Conservation (phyloP, 2,329 filamentous ascomycete genomes). For the Colletotrichum eremochloae region DNA sequence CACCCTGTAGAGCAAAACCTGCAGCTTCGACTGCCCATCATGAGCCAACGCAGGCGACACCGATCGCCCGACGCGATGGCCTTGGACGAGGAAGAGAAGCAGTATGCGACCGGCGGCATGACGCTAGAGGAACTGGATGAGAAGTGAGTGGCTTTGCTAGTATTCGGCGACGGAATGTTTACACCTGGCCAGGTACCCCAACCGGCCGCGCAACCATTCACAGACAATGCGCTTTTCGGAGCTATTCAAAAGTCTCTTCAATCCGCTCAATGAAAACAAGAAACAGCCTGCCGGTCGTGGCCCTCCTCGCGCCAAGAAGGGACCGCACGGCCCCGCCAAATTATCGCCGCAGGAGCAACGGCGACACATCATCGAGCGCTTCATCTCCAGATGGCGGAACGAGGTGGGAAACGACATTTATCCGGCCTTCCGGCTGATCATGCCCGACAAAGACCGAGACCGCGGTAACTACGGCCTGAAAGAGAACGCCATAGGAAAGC, state of each 20-base stretch:
- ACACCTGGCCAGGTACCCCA: slow-evolving; percentile 76
- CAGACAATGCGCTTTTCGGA: slow-evolving; percentile 87
- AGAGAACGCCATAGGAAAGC: slow-evolving; percentile 88
- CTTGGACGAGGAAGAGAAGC: slow-evolving; percentile 63
- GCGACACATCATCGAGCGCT: slow-evolving; percentile 84
- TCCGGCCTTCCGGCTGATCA: slow-evolving; percentile 89
- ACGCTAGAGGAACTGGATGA: slow-evolving; percentile 59
- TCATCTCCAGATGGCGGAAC: slow-evolving; percentile 87
- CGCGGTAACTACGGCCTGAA: slow-evolving; percentile 94
- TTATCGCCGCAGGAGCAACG: slow-evolving; percentile 82
- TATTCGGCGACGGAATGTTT: neutral
- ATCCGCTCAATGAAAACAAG: slow-evolving; percentile 82
- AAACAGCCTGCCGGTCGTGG: slow-evolving; percentile 75
- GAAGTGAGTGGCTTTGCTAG: slow-evolving; percentile 51
- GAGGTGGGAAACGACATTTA: slow-evolving; percentile 95
- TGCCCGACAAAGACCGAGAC: slow-evolving; percentile 93
- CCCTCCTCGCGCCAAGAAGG: slow-evolving; percentile 68
- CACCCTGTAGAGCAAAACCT: neutral
- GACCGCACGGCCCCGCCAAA: slow-evolving; percentile 69
- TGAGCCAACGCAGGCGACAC: slow-evolving; percentile 50
- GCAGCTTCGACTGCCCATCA: slow-evolving; percentile 41
- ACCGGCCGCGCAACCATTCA: slow-evolving; percentile 84
- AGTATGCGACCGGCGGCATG: slow-evolving; percentile 60
- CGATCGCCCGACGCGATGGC: slow-evolving; percentile 56
- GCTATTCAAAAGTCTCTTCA: slow-evolving; percentile 83